Evolutionary conservation across 805 yeast species (phyloP), one percentile per base, ranked within the genome.

Genomic region (Myxozyma neglecta): DNA sequence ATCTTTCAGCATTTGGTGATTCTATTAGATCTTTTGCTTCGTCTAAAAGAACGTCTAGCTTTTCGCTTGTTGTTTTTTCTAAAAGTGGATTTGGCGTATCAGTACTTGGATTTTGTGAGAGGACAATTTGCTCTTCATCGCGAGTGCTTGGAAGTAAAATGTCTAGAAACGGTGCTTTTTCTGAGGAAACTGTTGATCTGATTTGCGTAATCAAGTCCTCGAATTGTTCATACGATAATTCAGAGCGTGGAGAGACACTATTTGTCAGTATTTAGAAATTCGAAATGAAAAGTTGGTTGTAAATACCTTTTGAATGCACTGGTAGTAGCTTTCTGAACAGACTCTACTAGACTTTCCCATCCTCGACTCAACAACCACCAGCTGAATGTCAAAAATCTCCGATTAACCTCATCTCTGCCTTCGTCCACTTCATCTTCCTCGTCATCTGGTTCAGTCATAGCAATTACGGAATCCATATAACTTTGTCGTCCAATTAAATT

Each of bases 321-420:
- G 36, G 77, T 79, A 3, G 93, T 92, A 3, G 82, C 76, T 1
- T 73, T 71, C 69, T 84, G 83, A 35, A 90, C 83, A 20, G 80
- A 74, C 35, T 78, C 75, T 24, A 83, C 79, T 40, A 89, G 75
- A 39, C 79, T 76, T 24, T 79, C 69, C 91, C 94, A 90, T 0
- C 98, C 98, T 66, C 85, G 83, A 73, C 93, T 91, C 54, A 93
- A 78, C 50, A 93, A 74, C 97, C 97, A 93, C 97, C 97, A 93
- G 63, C 92, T 87, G 64, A 90, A 82, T 0, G 96, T 87, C 51
- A 93, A 78, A 72, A 88, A 93, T 54, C 90, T 87, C 69, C 94
- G 93, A 70, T 86, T 84, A 67, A 82, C 82, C 42, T 75, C 78
- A 37, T 70, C 72, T 20, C 69, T 70, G 39, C 68, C 70, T n/a